Evolutionary conservation across 2,329 filamentous ascomycete genomes (phyloP).

Genomic region (Dactylellina parvicollis): DNA sequence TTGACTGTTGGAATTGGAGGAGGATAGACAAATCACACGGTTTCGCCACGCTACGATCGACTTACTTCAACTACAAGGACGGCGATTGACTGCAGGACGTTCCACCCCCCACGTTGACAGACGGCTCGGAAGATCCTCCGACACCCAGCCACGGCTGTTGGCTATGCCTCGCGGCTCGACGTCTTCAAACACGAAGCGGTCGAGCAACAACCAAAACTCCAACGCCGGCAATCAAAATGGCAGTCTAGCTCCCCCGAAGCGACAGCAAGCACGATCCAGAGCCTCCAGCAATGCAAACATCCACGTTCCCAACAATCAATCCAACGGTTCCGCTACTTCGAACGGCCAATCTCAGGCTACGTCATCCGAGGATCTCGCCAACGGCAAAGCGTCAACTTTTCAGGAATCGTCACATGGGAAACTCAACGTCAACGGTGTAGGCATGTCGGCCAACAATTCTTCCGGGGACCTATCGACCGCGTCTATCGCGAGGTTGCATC

Average conservation of each 20-base stretch:
- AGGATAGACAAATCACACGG: conserved; percentile 27
- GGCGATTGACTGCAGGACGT: conserved; percentile 11
- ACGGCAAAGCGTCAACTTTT: conserved; percentile 22
- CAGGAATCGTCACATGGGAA: conserved; percentile 42
- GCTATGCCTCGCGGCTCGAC: conserved; percentile 56
- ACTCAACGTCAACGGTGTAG: conserved; percentile 34
- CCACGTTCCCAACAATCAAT: conserved; percentile 24
- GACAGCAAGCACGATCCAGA: conserved; percentile 56
- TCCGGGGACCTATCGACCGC: conserved; percentile 53
- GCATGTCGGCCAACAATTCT: conserved; percentile 43
- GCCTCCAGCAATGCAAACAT: conserved; percentile 56
- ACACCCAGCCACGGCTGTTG: conserved; percentile 47
- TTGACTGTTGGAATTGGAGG: conserved; percentile 42
- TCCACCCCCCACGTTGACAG: conserved; percentile 11
- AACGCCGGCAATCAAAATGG: conserved; percentile 51
- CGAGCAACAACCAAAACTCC: conserved; percentile 55
- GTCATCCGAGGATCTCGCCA: conserved; percentile 43
- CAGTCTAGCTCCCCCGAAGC: conserved; percentile 56
- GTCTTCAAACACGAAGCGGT: conserved; percentile 57
- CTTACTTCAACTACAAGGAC: conserved; percentile 21
- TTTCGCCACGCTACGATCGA: conserved; percentile 20
- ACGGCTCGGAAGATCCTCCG: conserved; percentile 26
- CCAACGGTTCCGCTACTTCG: conserved; percentile 37
- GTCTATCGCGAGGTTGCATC: conserved; percentile 55
- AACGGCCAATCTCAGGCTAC: conserved; percentile 53